phyloP scores from a whole-genome alignment of 78 protist genomes.

The Protostelium mycophagum region DNA sequence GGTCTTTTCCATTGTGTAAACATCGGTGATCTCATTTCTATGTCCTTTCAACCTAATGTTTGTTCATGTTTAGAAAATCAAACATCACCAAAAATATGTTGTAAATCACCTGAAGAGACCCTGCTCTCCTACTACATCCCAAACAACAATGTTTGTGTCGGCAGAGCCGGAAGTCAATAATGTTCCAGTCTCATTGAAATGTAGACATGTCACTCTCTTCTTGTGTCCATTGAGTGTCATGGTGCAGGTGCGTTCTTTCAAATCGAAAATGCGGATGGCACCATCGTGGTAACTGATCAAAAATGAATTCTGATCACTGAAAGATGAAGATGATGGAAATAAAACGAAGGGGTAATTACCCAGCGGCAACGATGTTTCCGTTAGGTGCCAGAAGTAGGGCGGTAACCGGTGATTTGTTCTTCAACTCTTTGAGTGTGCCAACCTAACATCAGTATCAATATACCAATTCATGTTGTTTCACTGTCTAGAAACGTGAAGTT shows the following conservation, averaged over 20 bases:
- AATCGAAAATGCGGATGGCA: slow-evolving; percentile 65
- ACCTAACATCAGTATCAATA: neutral
- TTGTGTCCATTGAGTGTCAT: slow-evolving; percentile 69
- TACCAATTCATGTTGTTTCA: too few relatives aligned
- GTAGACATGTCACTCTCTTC: slow-evolving; percentile 45
- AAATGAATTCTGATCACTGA: too few relatives aligned
- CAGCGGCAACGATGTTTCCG: neutral
- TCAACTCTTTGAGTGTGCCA: neutral
- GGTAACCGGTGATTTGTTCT: neutral
- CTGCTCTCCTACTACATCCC: slow-evolving; percentile 86
- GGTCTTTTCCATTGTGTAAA: slow-evolving; percentile 8
- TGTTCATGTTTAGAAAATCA: too few relatives aligned
- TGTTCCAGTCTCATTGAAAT: slow-evolving; percentile 49
- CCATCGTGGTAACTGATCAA: slow-evolving; percentile 73
- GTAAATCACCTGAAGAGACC: slow-evolving; percentile 61
- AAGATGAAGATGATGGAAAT: neutral
- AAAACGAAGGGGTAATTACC: neutral
- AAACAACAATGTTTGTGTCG: slow-evolving; percentile 84
- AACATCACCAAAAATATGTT: neutral
- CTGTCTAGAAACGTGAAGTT: neutral
- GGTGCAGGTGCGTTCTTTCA: neutral
- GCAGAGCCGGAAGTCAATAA: slow-evolving; percentile 69
- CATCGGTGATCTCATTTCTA: slow-evolving; percentile 62
- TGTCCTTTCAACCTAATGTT: slow-evolving; percentile 63
- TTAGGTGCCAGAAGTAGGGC: neutral